A percentile compares a stretch with the other conserved stretches of the same genome.
Conservation (phyloP, 345 rosid species). For the Salix brachista region DNA sequence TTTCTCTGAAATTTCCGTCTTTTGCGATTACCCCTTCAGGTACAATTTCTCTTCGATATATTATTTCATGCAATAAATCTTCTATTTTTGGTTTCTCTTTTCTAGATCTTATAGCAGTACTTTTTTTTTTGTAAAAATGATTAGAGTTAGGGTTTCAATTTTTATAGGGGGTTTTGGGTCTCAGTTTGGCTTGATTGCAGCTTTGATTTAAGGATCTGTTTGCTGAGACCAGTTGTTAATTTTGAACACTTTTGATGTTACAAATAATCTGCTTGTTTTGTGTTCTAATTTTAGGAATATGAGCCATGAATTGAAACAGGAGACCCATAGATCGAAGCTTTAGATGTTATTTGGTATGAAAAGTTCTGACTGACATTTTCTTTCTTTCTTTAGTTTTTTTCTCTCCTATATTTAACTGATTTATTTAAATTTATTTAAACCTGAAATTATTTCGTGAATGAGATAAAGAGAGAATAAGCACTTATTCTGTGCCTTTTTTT, state of each 20-base stretch:
- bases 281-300: not conserved
- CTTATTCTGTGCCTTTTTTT: not conserved
- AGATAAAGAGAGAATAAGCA: not conserved
- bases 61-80: too few species aligned
- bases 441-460: not conserved
- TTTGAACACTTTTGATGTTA: not conserved
- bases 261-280: not conserved
- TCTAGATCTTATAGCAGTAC: not conserved
- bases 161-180: not conserved
- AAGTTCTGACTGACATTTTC: not conserved
- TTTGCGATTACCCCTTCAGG: conserved; percentile 18
- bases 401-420: not conserved
- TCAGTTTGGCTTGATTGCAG: not conserved
- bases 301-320: not conserved
- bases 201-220: conserved; percentile 11
- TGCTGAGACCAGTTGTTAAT: conserved; percentile 18
- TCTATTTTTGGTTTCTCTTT: not conserved
- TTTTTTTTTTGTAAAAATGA: not conserved
- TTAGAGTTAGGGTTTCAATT: conserved; percentile 1
- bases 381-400: not conserved
- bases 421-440: not conserved
- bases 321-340: not conserved
- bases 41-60: not conserved
- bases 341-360: not conserved
- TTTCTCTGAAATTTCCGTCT: conserved; percentile 26